Base-by-base conservation (phyloP, 2,329 filamentous ascomycete species). In the Alternaria sp. region DNA sequence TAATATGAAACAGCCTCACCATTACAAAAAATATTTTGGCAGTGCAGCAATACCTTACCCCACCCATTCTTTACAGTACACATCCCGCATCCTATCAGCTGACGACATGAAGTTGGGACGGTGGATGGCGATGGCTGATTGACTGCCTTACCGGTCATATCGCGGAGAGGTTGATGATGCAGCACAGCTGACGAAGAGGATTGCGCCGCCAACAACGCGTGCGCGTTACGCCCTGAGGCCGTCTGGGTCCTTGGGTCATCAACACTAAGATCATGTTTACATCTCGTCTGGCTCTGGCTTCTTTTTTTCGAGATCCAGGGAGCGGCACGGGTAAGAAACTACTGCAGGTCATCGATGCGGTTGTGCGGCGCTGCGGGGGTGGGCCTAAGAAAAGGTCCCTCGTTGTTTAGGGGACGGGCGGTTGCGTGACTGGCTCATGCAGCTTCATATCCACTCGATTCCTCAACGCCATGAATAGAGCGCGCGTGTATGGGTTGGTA, bases 311-410 rank as follows among this genome's bases (percentile, higher is more conserved):
- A 59, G 47, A 57, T 54, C 22, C 54, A 51, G 42, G 48, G 46
- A 32, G 41, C 42, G 62, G 61, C 59, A 55, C 53, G 56, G 44
- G 39, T 59, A 49, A 48, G 24, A 18, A 34, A 47, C 43, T 28
- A 28, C 43, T 62, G 64, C 64, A 63, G 47, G 64, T 61, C 62
- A 61, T 57, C 48, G 38, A 59, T 59, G 62, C 58, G 53, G 57
- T 54, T 54, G 47, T 47, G 58, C 14, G 58, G 53, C 48, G 44
- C 28, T 53, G 54, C 44, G 51, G 51, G 54, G 51, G 57, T 36
- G 36, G 59, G 60, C 48, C 59, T 56, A 44, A 65, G 46, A 55
- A 57, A 59, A 57, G 56, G 59, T 58, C 51, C 47, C 47, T 36
- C 34, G 34, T 55, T 18, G 41, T 44, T 47, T 32, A 32, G 58